These are phyloP conservation scores for Beta lomatogona DNA, from an alignment of 179 eudicot species.

Conservation along the genomic window DNA sequence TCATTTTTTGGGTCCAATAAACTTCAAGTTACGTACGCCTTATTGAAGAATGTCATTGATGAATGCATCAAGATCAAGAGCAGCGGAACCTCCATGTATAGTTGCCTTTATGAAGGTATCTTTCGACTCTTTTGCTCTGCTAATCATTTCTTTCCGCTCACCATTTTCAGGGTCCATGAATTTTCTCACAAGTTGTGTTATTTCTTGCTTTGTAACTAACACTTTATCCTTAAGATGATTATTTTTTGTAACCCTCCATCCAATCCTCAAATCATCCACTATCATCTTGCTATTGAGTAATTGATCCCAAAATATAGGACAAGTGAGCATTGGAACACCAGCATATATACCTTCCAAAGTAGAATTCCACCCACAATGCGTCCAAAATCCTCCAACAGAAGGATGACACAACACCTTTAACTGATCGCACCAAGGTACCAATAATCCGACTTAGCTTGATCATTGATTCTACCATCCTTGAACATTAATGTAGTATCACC, in stretches of 20 bases:
- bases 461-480: slow-evolving; percentile 1
- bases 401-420: slow-evolving; percentile 51
- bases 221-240: background rate
- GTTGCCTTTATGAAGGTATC: slow-evolving; percentile 27
- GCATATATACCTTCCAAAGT: slow-evolving; percentile 44
- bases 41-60: slow-evolving; percentile 12
- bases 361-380: slow-evolving; percentile 68
- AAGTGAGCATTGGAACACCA: slow-evolving; percentile 53
- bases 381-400: slow-evolving; percentile 58
- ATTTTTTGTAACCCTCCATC: slow-evolving; percentile 37
- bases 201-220: slow-evolving; percentile 37
- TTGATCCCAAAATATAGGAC: slow-evolving; percentile 55
- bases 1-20: too few relatives aligned
- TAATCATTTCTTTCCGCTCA: slow-evolving; percentile 39
- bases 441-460: slow-evolving; percentile 31
- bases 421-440: slow-evolving; percentile 72
- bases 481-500: slow-evolving; percentile 31
- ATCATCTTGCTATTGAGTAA: slow-evolving; percentile 41
- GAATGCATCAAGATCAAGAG: slow-evolving; percentile 37
- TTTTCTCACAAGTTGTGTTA: slow-evolving; percentile 32
- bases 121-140: slow-evolving; percentile 27
- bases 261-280: slow-evolving; percentile 60
- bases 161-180: slow-evolving; percentile 51
- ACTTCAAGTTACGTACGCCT: too few relatives aligned
- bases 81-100: slow-evolving; percentile 45